These are phyloP conservation scores for Alloteropsis angusta DNA, from an alignment of 202 grass and related monocot species.

Conservation along the genomic window DNA sequence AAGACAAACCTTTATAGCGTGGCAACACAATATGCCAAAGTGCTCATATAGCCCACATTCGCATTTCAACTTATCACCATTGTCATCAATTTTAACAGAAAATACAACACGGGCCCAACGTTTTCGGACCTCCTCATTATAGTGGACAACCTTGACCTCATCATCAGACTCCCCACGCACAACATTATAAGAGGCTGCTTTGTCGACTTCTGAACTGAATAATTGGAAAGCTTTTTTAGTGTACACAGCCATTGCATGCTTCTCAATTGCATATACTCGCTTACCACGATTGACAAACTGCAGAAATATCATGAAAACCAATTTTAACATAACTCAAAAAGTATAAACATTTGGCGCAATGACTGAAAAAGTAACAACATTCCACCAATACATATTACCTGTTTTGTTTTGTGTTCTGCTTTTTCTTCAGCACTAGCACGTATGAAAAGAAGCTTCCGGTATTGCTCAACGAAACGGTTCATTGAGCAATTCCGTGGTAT, in stretches of 20 bases:
- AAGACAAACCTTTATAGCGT: not conserved
- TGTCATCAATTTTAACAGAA: not conserved
- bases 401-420: not conserved
- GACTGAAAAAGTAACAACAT: too few relatives aligned
- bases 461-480: too few relatives aligned
- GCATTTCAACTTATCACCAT: not conserved
- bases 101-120: not conserved
- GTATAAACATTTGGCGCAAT: too few relatives aligned
- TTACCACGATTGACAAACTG: not conserved
- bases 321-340: too few relatives aligned
- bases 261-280: not conserved
- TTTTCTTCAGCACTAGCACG: not conserved
- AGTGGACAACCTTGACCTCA: not conserved
- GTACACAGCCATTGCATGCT: not conserved
- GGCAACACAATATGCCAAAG: not conserved
- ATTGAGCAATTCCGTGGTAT: too few relatives aligned
- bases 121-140: not conserved
- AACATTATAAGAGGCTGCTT: not conserved
- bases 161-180: rapidly evolving
- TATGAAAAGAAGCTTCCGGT: too few relatives aligned
- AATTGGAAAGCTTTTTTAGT: not conserved
- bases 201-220: not conserved
- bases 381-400: not conserved
- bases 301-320: not conserved
- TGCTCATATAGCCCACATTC: not conserved